Conservation (phyloP, 768 basidiomycete species). For the Cystoderma amianthinum region DNA sequence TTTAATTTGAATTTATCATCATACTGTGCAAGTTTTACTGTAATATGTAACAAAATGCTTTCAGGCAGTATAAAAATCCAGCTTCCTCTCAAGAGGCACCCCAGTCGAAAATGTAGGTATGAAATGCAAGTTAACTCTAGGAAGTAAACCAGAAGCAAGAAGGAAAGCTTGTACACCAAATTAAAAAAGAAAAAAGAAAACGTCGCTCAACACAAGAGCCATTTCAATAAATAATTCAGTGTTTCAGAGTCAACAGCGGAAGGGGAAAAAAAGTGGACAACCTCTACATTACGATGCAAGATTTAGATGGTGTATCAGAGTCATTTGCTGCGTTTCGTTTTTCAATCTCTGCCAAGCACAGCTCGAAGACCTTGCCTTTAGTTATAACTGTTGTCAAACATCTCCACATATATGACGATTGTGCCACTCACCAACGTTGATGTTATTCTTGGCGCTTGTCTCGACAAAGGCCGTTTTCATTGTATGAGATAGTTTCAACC, state of each 20-base stretch:
- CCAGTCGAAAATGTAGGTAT: no score
- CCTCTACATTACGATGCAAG: conserved; percentile 33
- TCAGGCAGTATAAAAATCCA: no score
- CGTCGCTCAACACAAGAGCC: neutral
- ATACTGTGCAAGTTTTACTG: no score
- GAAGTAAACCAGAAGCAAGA: neutral
- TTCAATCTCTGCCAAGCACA: conserved; percentile 80
- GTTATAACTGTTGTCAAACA: conserved; percentile 4
- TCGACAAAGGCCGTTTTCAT: conserved; percentile 80
- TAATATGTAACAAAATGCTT: no score
- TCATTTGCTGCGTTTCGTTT: conserved; percentile 54
- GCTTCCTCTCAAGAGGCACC: no score
- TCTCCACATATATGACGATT: conserved; percentile 1
- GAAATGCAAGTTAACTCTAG: neutral
- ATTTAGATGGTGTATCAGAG: conserved; percentile 26
- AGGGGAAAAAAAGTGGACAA: neutral
- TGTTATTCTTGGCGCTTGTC: conserved; percentile 81
- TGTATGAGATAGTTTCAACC: conserved; percentile 63
- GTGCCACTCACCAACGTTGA: conserved; percentile 74
- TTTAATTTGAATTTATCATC: no score
- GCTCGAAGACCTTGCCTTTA: conserved; percentile 81
- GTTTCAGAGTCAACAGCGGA: neutral
- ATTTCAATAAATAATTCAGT: neutral
- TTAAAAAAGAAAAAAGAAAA: no score
- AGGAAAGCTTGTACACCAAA: neutral